Base-by-base conservation (phyloP, 2,329 filamentous ascomycete genomes). In the Didymella lethalis region DNA sequence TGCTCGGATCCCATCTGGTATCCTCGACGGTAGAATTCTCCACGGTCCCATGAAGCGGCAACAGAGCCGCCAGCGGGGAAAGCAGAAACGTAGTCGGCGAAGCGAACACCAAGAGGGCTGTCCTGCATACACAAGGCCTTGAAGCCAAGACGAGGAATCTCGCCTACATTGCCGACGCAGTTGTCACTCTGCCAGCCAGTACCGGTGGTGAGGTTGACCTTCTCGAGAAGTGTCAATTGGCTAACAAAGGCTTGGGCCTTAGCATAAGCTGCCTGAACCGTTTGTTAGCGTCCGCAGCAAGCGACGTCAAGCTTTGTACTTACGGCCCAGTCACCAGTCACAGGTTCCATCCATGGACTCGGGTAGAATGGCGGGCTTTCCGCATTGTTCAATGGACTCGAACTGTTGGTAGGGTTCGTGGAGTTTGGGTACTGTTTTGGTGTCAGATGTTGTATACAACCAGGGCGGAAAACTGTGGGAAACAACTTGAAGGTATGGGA, bases 121-220 rank as follows among this genome's bases (percentile, higher is more conserved):
- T 97, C 93, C 70, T 97, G 92, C 82, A 95, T 80, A 75, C 93
- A 97, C n/a, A 96, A 80, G 26, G 87, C 83, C 66, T 85, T 87
- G 67, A 93, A 84, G 11, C 88, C 88, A 5, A 93, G 79, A 36
- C 89, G 84, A 16, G 90, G 90, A 41, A 93, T 83, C 7, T 89
- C 81, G 40, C 91, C 91, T 31, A 73, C 76, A 67, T 95, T 89
- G 61, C 93, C 93, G 12, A 96, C 92, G 68, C 73, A 76, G 23
- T 70, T 66, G 49, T 75, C 72, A 43, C 72, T 71, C 40, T 66
- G 87, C 76, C 79, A 94, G 86, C 93, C 93, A 64, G 90, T 86
- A 76, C 94, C 94, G 0, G 93, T 97, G 2, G 94, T 98, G 64
- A 99, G 77, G 77, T 98, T 98, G 77, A 98, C 92, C 81, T 97